These are phyloP conservation scores for Paraphoma chrysanthemicola DNA, from an alignment of 2,329 filamentous ascomycete species.

Conservation along the genomic window DNA sequence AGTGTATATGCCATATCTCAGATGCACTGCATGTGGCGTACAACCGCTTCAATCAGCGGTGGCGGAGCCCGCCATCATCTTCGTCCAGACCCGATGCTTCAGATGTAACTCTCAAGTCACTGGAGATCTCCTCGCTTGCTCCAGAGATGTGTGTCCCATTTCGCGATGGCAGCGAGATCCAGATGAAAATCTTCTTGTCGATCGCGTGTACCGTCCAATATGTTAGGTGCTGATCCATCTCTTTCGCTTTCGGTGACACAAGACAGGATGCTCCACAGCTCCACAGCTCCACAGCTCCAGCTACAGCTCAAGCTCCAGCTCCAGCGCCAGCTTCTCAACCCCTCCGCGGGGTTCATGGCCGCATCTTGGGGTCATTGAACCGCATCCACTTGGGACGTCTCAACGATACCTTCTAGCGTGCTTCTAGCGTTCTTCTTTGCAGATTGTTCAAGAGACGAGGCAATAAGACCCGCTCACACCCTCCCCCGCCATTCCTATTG, in stretches of 20 bases:
- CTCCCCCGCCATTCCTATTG: neutral
- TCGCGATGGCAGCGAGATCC: neutral
- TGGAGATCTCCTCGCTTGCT: neutral
- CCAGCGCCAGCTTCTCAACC: neutral
- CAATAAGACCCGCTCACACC: neutral
- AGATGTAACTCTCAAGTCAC: neutral
- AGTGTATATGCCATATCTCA: neutral
- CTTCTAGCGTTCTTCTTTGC: constrained; percentile 33
- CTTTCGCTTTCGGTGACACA: neutral
- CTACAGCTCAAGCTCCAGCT: too few species aligned
- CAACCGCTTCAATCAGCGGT: neutral
- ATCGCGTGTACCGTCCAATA: too few species aligned
- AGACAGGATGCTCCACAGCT: too few species aligned
- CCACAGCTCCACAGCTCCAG: too few species aligned
- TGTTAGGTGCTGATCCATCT: neutral
- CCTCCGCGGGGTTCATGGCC: constrained; percentile 1
- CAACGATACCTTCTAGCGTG: constrained; percentile 26
- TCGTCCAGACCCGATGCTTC: neutral
- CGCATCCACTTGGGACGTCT: constrained; percentile 3
- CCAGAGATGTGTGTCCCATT: neutral
- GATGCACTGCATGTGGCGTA: constrained; percentile 3
- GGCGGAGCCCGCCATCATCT: neutral
- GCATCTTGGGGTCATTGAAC: constrained; percentile 5
- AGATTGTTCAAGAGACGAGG: constrained; percentile 2
- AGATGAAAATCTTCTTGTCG: too few species aligned